Evolutionary conservation across 352 stramenopile species (phyloP).

Genomic region (Pythium scleroteichum): DNA sequence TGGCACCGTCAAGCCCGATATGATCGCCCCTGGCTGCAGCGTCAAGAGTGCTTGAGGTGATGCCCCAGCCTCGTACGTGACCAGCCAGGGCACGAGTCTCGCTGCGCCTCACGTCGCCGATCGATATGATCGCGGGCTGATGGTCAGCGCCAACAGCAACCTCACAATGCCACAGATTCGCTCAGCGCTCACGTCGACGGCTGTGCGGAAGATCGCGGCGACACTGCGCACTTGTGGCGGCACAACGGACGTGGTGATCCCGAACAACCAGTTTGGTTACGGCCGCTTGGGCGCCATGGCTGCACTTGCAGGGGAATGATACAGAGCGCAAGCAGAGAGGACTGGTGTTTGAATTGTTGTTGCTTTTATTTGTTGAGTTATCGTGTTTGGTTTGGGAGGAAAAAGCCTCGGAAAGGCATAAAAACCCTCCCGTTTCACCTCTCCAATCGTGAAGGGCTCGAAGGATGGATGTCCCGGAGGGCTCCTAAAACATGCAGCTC

Average conservation of each 20-base stretch:
- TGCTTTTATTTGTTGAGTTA: too few relatives aligned
- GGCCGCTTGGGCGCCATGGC: constrained; percentile 26
- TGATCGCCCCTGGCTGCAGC: constrained; percentile 31
- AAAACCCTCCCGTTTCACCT: too few relatives aligned
- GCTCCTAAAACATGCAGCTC: too few relatives aligned
- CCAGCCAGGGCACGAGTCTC: constrained; percentile 32
- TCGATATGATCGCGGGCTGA: constrained; percentile 30
- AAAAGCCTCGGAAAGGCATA: too few relatives aligned
- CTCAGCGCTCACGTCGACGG: constrained; percentile 6
- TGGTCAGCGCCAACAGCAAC: constrained; percentile 24
- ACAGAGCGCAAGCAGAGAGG: too few relatives aligned
- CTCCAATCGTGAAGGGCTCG: too few relatives aligned
- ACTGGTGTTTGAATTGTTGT: too few relatives aligned
- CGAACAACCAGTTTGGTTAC: constrained; percentile 40
- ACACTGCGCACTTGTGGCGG: constrained; percentile 18
- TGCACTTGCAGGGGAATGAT: too few relatives aligned
- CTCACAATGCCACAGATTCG: constrained; percentile 17
- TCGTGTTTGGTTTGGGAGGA: too few relatives aligned
- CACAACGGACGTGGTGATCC: constrained; percentile 23
- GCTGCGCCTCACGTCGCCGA: constrained; percentile 34
- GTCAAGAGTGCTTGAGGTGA: constrained; percentile 26
- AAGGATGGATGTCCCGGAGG: too few relatives aligned
- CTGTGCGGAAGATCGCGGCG: constrained; percentile 19
- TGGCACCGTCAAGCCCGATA: constrained; percentile 33
- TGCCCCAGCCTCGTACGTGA: constrained; percentile 28